Evolutionary conservation across 2,329 filamentous ascomycete genomes (phyloP).

Genomic region (Verticillium isaacii): DNA sequence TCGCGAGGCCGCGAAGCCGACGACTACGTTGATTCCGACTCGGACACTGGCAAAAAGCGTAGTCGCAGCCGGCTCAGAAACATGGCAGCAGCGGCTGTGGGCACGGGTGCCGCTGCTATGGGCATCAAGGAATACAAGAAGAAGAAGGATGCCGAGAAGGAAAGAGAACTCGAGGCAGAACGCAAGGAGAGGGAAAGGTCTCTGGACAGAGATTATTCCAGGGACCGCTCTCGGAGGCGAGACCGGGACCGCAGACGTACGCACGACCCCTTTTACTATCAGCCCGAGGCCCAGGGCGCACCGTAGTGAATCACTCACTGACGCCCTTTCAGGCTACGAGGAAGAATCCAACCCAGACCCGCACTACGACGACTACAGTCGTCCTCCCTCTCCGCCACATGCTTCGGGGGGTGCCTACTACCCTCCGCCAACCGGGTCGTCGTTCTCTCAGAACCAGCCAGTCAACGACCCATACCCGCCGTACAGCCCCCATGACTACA

Average conservation of each 20-base stretch:
- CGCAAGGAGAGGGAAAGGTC: conserved; percentile 11
- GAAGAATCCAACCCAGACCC: conserved; percentile 27
- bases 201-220: conserved; percentile 13
- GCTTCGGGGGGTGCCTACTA: conserved; percentile 49
- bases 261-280: conserved; percentile 8
- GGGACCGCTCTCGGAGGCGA: conserved; percentile 17
- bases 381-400: conserved; percentile 40
- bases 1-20: conserved; percentile 28
- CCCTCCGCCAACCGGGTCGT: conserved; percentile 30
- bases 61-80: conserved; percentile 52
- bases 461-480: conserved; percentile 27
- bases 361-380: conserved; percentile 30
- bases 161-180: conserved; percentile 26
- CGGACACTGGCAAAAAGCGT: conserved; percentile 36
- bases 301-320: conserved; percentile 2
- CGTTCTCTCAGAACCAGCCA: conserved; percentile 25
- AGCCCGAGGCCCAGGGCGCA: background rate
- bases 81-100: conserved; percentile 50
- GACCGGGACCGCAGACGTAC: conserved; percentile 27
- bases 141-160: conserved; percentile 37
- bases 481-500: conserved; percentile 39
- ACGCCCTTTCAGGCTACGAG: conserved; percentile 25
- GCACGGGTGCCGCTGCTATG: conserved; percentile 55
- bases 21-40: conserved; percentile 27
- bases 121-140: conserved; percentile 58